phyloP scores from a whole-genome alignment of 352 stramenopile genomes.

The Pythium sp. region DNA sequence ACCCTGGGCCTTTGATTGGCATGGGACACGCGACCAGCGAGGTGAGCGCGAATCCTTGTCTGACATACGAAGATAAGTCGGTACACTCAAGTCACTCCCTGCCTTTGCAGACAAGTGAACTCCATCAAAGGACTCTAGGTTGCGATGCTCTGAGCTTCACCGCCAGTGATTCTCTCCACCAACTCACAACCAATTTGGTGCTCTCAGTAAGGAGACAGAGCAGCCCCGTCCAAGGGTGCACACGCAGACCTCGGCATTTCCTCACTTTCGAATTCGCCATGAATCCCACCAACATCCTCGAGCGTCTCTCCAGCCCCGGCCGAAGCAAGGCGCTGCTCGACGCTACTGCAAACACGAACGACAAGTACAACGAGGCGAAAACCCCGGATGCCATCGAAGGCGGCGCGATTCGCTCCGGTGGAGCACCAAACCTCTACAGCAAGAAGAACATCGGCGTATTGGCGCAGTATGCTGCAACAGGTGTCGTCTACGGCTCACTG shows the following conservation, averaged over 20 bases:
- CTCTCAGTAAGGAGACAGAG: too few species aligned
- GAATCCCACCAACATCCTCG: not conserved
- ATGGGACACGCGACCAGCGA: not conserved
- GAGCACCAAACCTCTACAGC: not conserved
- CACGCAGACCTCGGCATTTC: not conserved
- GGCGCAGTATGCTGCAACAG: constrained; percentile 4
- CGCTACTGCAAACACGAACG: not conserved
- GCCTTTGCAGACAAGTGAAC: not conserved
- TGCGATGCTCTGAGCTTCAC: too few species aligned
- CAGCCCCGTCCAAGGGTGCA: too few species aligned
- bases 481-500: constrained; percentile 25
- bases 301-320: constrained; percentile 1
- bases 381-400: not conserved
- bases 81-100: not conserved
- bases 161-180: too few species aligned
- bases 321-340: not conserved
- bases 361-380: not conserved
- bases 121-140: not conserved
- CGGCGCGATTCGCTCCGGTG: not conserved
- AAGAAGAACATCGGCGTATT: not conserved
- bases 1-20: not conserved
- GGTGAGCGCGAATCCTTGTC: not conserved
- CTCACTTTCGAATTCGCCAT: constrained; percentile 2
- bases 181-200: too few species aligned
- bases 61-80: not conserved